phyloP scores from a whole-genome alignment of 2,329 filamentous ascomycete species.

The Penicillium sp. region DNA sequence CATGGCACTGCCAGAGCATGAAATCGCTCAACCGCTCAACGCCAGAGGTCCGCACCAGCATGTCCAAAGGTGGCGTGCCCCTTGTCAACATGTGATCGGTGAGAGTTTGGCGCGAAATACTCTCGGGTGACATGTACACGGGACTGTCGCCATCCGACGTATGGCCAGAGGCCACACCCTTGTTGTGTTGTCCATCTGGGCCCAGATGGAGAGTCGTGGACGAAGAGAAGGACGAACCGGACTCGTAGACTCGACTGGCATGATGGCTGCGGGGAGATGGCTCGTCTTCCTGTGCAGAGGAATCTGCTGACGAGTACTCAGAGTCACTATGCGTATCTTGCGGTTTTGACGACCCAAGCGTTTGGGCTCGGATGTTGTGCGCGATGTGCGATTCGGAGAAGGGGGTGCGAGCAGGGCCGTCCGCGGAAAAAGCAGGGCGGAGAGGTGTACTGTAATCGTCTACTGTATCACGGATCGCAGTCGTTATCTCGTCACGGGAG shows the following conservation, averaged over 20 bases:
- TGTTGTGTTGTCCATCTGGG: constrained; percentile 36
- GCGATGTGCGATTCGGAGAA: constrained; percentile 89
- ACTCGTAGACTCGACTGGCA: constrained; percentile 34
- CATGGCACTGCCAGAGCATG: constrained; percentile 97
- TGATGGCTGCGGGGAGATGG: constrained; percentile 34
- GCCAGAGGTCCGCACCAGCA: constrained; percentile 89
- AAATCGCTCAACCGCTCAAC: constrained; percentile 94
- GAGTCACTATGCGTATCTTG: constrained; percentile 50
- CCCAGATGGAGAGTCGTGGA: constrained; percentile 54
- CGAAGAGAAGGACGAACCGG: constrained; percentile 43
- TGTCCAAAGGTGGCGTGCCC: constrained; percentile 80
- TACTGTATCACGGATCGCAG: constrained; percentile 84
- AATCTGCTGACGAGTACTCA: constrained; percentile 46
- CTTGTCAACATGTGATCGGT: constrained; percentile 86
- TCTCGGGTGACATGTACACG: constrained; percentile 74
- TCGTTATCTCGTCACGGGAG: constrained; percentile 90
- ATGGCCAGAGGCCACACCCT: constrained; percentile 39
- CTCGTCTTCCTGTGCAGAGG: constrained; percentile 47
- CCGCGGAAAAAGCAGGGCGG: constrained; percentile 42
- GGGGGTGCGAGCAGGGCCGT: constrained; percentile 55
- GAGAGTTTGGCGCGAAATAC: constrained; percentile 79
- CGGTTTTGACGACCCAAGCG: constrained; percentile 40
- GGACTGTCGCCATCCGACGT: constrained; percentile 28
- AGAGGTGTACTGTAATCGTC: constrained; percentile 79
- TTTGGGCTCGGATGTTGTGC: constrained; percentile 75